Conservation (phyloP, 495 filamentous ascomycete genomes). For the Xylona heveae region DNA sequence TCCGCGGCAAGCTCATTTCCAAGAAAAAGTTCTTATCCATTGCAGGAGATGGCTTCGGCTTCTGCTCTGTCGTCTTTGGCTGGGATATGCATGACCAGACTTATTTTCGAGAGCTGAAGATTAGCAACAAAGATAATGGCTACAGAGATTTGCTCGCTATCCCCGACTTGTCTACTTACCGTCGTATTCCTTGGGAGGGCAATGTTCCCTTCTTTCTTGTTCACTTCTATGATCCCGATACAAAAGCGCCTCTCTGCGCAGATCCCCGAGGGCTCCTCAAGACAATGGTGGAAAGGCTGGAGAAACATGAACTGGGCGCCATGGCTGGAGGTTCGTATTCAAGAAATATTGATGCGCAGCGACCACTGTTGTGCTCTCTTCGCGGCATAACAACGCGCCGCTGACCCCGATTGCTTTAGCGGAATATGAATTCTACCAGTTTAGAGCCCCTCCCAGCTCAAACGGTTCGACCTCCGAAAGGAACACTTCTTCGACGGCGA, state of each 20-base stretch:
- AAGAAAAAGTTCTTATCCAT: slow-evolving; percentile 92
- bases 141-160: slow-evolving; percentile 77
- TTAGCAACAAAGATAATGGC: slow-evolving; percentile 85
- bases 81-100: slow-evolving; percentile 97
- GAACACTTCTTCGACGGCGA: slow-evolving; percentile 50
- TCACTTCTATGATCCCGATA: slow-evolving; percentile 64
- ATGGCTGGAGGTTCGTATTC: slow-evolving; percentile 71
- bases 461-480: slow-evolving; percentile 20
- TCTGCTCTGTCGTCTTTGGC: slow-evolving; percentile 90
- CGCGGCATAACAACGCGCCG: not conserved
- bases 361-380: not conserved
- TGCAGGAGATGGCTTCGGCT: slow-evolving; percentile 69
- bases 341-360: not conserved
- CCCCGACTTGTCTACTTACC: slow-evolving; percentile 59
- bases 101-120: slow-evolving; percentile 62
- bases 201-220: slow-evolving; percentile 84
- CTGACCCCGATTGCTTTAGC: slow-evolving; percentile 25
- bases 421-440: slow-evolving; percentile 97
- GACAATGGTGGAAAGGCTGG: slow-evolving; percentile 41
- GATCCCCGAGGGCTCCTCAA: slow-evolving; percentile 65
- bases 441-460: slow-evolving; percentile 37
- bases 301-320: slow-evolving; percentile 43
- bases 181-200: slow-evolving; percentile 89
- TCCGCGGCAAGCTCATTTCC: slow-evolving; percentile 85
- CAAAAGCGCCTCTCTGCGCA: slow-evolving; percentile 45